phyloP scores from a whole-genome alignment of 2,329 filamentous ascomycete genomes.

The Cladorrhinum sp. region DNA sequence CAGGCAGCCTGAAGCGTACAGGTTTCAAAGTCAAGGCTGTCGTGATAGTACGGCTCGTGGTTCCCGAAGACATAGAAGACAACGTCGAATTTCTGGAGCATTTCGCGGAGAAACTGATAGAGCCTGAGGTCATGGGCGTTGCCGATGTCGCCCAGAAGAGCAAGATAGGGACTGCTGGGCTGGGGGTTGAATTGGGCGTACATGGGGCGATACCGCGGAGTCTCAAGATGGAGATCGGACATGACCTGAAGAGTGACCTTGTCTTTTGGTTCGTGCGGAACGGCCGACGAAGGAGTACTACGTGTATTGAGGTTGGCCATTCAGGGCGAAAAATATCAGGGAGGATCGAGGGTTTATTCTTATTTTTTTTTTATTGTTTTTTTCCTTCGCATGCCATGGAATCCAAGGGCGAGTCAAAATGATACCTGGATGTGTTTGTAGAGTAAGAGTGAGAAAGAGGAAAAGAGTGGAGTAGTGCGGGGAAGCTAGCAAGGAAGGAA shows the following conservation, averaged over 20 bases:
- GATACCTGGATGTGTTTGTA: not conserved
- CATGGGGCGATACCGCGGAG: too few relatives aligned
- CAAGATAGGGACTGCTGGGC: constrained; percentile 48
- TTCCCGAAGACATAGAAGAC: constrained; percentile 56
- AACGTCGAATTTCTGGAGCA: constrained; percentile 46
- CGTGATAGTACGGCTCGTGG: constrained; percentile 48
- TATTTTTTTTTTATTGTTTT: not conserved
- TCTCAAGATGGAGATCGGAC: constrained; percentile 58
- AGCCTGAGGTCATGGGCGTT: constrained; percentile 40
- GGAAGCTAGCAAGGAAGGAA: too few relatives aligned
- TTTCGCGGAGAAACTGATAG: constrained; percentile 44
- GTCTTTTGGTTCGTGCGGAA: too few relatives aligned
- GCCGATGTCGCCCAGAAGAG: constrained; percentile 57
- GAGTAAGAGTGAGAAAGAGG: too few relatives aligned
- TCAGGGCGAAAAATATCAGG: not conserved
- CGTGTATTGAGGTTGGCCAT: not conserved
- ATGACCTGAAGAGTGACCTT: constrained; percentile 41
- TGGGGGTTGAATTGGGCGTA: constrained; percentile 51
- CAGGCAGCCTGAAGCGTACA: constrained; percentile 33
- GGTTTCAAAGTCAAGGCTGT: too few relatives aligned
- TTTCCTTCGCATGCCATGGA: not conserved
- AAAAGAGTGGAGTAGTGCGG: too few relatives aligned
- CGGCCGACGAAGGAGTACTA: too few relatives aligned
- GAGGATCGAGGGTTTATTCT: not conserved
- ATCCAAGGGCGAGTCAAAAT: not conserved